Conservation (phyloP, 129 eudicot species). For the Flaveria bidentis region DNA sequence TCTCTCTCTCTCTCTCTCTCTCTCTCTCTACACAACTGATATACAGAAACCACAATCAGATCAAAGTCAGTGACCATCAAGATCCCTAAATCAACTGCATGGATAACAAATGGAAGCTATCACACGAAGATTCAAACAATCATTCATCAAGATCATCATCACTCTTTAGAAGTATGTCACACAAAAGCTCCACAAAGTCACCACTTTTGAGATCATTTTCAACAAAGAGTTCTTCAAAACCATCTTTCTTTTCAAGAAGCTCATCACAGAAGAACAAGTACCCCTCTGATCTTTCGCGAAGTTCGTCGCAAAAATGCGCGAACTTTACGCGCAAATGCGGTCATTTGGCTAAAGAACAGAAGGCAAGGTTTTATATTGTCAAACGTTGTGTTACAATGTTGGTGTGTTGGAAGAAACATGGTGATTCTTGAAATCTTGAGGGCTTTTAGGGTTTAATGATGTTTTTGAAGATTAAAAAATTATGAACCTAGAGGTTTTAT, state of each 20-base stretch:
- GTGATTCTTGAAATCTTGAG: slow-evolving; percentile 54
- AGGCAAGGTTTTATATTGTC: slow-evolving; percentile 79
- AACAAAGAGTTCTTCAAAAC: slow-evolving; percentile 38
- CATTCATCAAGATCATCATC: slow-evolving; percentile 47
- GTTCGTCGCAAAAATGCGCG: slow-evolving; percentile 67
- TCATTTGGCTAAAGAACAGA: slow-evolving; percentile 80
- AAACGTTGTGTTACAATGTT: slow-evolving; percentile 86
- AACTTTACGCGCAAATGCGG: slow-evolving; percentile 72
- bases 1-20: slow-evolving; percentile 16
- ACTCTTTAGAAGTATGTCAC: slow-evolving; percentile 55
- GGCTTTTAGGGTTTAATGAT: slow-evolving; percentile 20
- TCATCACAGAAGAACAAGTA: slow-evolving; percentile 52
- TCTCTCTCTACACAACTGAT: background rate
- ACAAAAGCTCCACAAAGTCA: slow-evolving; percentile 47
- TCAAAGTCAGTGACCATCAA: slow-evolving; percentile 21
- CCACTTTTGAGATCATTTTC: slow-evolving; percentile 57
- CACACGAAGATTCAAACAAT: slow-evolving; percentile 49
- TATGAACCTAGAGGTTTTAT: slow-evolving; percentile 16
- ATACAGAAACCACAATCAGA: background rate
- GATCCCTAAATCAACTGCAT: slow-evolving; percentile 30
- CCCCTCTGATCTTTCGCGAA: slow-evolving; percentile 51
- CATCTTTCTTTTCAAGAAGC: slow-evolving; percentile 56
- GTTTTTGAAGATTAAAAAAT: slow-evolving; percentile 13
- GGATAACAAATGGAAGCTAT: slow-evolving; percentile 73
- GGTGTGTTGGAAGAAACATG: slow-evolving; percentile 73